phyloP scores from a whole-genome alignment of 768 basidiomycete species.

The Inosperma sp. region DNA sequence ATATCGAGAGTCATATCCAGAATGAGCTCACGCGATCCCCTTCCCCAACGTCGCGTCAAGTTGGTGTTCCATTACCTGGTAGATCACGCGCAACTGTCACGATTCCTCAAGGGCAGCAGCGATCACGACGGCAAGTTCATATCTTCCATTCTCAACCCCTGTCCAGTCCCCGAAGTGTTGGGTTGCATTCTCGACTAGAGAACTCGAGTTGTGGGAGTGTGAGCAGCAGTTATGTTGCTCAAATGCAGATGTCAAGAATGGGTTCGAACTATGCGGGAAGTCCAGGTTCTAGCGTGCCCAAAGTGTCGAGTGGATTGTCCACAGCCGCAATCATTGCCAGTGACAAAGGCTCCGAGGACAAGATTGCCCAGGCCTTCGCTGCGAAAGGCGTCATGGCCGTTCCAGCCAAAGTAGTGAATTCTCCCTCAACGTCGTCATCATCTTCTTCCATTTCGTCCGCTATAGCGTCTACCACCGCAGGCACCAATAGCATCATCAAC shows the following conservation, averaged over 20 bases:
- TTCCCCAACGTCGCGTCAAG: constrained; percentile 71
- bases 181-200: constrained; percentile 24
- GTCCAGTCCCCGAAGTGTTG: constrained; percentile 47
- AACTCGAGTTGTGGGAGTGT: constrained; percentile 34
- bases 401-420: constrained; percentile 22
- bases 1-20: constrained; percentile 69
- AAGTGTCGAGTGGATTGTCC: constrained; percentile 37
- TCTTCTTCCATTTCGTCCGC: constrained; percentile 49
- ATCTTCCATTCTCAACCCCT: constrained; percentile 82
- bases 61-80: constrained; percentile 71
- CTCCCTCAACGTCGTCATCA: constrained; percentile 48
- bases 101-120: constrained; percentile 51
- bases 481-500: constrained; percentile 43
- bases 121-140: constrained; percentile 62
- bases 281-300: constrained; percentile 39
- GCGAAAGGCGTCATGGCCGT: constrained; percentile 21
- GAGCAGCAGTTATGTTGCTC: constrained; percentile 41
- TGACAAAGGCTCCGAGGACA: constrained; percentile 19
- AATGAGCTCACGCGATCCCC: constrained; percentile 64
- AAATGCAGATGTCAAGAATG: constrained; percentile 36
- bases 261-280: constrained; percentile 28
- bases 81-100: constrained; percentile 58
- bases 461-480: constrained; percentile 32
- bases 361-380: constrained; percentile 17
- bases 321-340: constrained; percentile 27